phyloP scores from a whole-genome alignment of 345 rosid genomes.

The Tarenaya hassleriana region DNA sequence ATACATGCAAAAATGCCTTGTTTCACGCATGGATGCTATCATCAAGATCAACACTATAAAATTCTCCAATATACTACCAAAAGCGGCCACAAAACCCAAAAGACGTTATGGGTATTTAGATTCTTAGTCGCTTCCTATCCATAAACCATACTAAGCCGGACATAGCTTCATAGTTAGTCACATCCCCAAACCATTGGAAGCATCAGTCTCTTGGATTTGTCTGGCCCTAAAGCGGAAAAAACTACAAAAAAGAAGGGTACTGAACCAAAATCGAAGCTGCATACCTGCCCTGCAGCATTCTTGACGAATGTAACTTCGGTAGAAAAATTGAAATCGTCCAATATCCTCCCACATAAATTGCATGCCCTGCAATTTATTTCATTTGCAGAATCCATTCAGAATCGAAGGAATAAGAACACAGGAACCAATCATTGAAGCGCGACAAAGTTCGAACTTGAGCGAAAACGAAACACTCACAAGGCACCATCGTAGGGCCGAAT shows the following conservation, averaged over 20 bases:
- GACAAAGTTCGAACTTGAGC: background rate
- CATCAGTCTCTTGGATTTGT: too few species aligned
- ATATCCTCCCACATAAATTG: conserved; percentile 26
- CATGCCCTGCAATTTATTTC: conserved; percentile 21
- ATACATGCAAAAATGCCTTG: too few species aligned
- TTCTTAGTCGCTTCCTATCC: too few species aligned
- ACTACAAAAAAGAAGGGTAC: background rate
- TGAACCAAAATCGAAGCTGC: background rate
- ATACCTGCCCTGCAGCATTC: conserved; percentile 35
- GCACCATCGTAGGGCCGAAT: conserved; percentile 26
- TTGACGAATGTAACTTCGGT: conserved; percentile 28
- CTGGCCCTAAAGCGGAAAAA: background rate
- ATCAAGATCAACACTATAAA: too few species aligned
- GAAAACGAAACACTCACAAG: conserved; percentile 20
- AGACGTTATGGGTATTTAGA: too few species aligned
- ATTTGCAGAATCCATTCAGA: background rate
- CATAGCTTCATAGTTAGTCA: too few species aligned
- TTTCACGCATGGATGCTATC: too few species aligned
- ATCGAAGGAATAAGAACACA: conserved; percentile 5
- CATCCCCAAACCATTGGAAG: too few species aligned
- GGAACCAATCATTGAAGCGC: background rate
- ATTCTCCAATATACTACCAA: too few species aligned
- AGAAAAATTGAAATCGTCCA: conserved; percentile 28
- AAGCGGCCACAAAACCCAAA: too few species aligned
- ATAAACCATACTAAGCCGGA: too few species aligned